Conservation (phyloP, 495 filamentous ascomycete species). For the Aspergillus avenaceus region DNA sequence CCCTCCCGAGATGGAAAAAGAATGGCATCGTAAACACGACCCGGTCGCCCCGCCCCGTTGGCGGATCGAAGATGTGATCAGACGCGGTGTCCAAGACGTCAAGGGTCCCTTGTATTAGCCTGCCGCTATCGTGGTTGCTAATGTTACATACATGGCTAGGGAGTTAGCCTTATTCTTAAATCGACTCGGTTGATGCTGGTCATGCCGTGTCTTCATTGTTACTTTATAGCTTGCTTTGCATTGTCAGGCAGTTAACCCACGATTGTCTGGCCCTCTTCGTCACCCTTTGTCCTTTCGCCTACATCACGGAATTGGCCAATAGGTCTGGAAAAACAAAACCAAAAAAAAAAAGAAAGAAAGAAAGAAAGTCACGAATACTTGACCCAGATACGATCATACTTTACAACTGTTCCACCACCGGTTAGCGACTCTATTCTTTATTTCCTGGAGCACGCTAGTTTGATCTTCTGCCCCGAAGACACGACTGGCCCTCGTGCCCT, state of each 20-base stretch:
- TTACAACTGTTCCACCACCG: not conserved
- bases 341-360: too few relatives aligned
- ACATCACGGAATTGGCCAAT: not conserved
- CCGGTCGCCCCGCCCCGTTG: conserved; percentile 68
- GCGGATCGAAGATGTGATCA: conserved; percentile 75
- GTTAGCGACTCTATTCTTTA: not conserved
- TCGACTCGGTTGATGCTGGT: conserved; percentile 40
- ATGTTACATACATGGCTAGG: conserved; percentile 8
- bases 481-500: not conserved
- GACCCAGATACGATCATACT: conserved; percentile 31
- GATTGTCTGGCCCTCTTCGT: conserved; percentile 1
- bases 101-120: conserved; percentile 57
- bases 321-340: too few relatives aligned
- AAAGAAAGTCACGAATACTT: conserved; percentile 24
- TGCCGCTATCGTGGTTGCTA: not conserved
- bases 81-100: conserved; percentile 72
- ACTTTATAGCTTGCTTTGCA: conserved; percentile 13
- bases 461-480: not conserved
- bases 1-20: conserved; percentile 69
- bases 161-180: conserved; percentile 11
- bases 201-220: conserved; percentile 27
- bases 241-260: conserved; percentile 7
- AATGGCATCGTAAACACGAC: conserved; percentile 43
- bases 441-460: not conserved
- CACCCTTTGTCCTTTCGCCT: not conserved